A percentile compares a stretch with the other conserved stretches of the same genome.
Conservation (phyloP, 192 early-diverging fungal genomes). For the Umbelopsis ramanniana region DNA sequence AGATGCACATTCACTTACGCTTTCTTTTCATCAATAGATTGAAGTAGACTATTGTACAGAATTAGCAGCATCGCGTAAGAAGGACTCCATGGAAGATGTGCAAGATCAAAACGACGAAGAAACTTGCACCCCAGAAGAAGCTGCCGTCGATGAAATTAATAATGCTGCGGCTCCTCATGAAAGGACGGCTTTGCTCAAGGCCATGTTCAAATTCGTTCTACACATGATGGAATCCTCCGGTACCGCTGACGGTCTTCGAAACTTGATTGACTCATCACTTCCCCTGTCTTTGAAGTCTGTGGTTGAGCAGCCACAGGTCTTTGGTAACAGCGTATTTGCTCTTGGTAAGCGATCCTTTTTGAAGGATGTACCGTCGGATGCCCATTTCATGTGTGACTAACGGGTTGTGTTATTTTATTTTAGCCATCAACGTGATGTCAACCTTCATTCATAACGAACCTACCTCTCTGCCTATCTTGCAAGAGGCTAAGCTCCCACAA, state of each 20-base stretch:
- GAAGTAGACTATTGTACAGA: slow-evolving; percentile 60
- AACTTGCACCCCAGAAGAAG: background rate
- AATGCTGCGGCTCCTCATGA: slow-evolving; percentile 64
- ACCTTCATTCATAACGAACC: slow-evolving; percentile 99
- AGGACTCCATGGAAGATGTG: slow-evolving; percentile 49
- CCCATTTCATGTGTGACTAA: slow-evolving; percentile 32
- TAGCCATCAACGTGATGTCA: slow-evolving; percentile 91
- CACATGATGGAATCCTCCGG: slow-evolving; percentile 96
- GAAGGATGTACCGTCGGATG: slow-evolving; percentile 46
- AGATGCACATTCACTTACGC: too few relatives aligned
- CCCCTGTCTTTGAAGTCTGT: slow-evolving; percentile 76
- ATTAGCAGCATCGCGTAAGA: slow-evolving; percentile 32
- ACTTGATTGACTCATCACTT: slow-evolving; percentile 88
- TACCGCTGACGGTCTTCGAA: slow-evolving; percentile 88
- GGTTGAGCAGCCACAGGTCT: slow-evolving; percentile 74
- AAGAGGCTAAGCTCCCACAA: slow-evolving; percentile 89
- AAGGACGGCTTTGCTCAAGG: slow-evolving; percentile 76
- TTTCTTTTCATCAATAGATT: too few relatives aligned
- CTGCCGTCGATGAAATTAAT: background rate
- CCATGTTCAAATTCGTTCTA: slow-evolving; percentile 89
- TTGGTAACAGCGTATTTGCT: slow-evolving; percentile 85
- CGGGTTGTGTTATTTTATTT: slow-evolving; percentile 47
- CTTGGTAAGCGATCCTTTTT: slow-evolving; percentile 52
- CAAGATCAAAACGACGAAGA: slow-evolving; percentile 30
- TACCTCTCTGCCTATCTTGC: slow-evolving; percentile 90